Base-by-base conservation (phyloP, 805 yeast species). In the Yarrowia sp. region DNA sequence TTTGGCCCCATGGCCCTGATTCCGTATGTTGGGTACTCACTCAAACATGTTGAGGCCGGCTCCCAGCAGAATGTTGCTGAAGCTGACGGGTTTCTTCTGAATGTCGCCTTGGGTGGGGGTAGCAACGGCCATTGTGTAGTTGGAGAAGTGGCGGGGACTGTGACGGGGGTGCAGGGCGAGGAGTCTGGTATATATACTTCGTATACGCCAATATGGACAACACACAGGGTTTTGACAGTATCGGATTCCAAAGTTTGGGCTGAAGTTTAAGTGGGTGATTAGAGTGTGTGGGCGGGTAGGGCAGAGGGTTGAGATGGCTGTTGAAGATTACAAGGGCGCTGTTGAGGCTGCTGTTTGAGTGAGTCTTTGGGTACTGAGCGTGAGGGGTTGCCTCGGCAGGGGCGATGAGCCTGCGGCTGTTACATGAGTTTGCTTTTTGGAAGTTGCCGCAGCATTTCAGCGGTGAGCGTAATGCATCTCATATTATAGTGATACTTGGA, bases 1-100 rank as follows among this genome's bases (percentile, higher is more conserved):
- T 38, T 11, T 38, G 46, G n/a, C n/a, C n/a, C n/a, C n/a, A n/a
- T 41, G 46, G 16, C 36, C 10, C 10, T 49, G 36, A 16, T 49
- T 11, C 3, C 12, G 1, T 26, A 26, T 6, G n/a, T 26, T 16
- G 21, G 9, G 54, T 44, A 71, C 77, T 54, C 70, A 75, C 79
- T 92, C 98, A 66, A 90, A 89, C 81, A 93, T 74, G 80, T 93
- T 93, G 70, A 95, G 83, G 40, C 92, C 96, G 0, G 98, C 97
- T 68, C 98, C 98, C 66, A 95, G 82, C 65, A 91, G 82, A 76
- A 95, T 89, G 81, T 93, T 93, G 71, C 96, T 85, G 77, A 90
- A 88, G 68, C 88, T 87, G 71, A 95, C 83, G 62, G 96, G 93
- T 77, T 91, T 93, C 80, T 91, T 92, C 76, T 91, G 81, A 64